Base-by-base conservation (phyloP, 176 grass and related monocot species). In the Pontederia paniculata region DNA sequence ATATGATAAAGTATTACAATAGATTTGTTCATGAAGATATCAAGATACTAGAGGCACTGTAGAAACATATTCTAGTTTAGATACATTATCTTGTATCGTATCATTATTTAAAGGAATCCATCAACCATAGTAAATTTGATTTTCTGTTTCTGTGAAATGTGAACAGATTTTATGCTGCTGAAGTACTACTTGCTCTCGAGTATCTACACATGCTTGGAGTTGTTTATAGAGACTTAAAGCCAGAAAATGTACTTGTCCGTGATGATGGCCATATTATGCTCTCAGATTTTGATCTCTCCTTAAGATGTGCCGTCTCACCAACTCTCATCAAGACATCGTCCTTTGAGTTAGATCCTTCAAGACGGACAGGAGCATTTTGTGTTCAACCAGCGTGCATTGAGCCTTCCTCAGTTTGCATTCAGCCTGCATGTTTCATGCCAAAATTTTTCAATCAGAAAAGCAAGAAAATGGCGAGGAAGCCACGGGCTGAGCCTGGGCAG, bases 211-310 rank as follows among this genome's bases (percentile, higher is more conserved):
- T 96, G 91, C 75, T 96, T 50, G 91, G 91, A 42, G 81, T 96
- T 2, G 76, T 96, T 13, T 96, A 96, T 71, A 84, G 91, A 53
- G 91, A 96, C 60, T 64, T 96, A 44, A 96, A 96, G 46, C 86
- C 91, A 45, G 91, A 96, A 70, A 96, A 96, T 67, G 86, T 96
- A 66, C 68, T 96, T 21, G 91, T 90, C 17, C 82, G 86, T 9
- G 86, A 96, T 45, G 91, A 90, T 73, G 91, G 91, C 15, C 91
- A 90, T 74, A 96, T 96, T 67, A 90, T 96, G 91, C 91, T 96
- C 47, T 96, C 91, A 21, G 82, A 96, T 54, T 96, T 96, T 18
- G 91, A 96, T 23, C 85, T 96, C 15, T 96, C 91, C 19, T 77
- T 96, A 52, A 84, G 82, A 57, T 90, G 91, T 50, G 73, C 74